phyloP scores from a whole-genome alignment of 176 grass and related monocot genomes.

The Eleusine indica region DNA sequence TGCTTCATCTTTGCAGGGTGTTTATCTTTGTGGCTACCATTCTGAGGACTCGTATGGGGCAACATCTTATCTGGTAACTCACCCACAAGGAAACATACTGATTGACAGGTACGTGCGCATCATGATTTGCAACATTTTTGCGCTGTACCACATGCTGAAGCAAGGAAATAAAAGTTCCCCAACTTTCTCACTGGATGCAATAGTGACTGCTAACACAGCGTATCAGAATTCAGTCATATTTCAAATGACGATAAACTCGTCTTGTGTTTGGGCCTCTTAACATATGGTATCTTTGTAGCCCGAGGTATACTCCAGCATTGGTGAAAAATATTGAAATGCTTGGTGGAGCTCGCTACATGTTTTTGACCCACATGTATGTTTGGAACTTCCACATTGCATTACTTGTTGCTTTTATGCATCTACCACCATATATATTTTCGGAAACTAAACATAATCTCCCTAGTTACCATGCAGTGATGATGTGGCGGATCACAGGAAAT shows the following conservation, averaged over 20 bases:
- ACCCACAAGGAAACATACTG: slow-evolving; percentile 88
- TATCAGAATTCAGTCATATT: neutral
- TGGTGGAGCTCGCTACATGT: slow-evolving; percentile 80
- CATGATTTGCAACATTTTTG: neutral
- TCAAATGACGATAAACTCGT: neutral
- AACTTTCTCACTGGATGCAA: neutral
- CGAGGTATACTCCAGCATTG: slow-evolving; percentile 64
- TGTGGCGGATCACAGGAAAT: slow-evolving; percentile 84
- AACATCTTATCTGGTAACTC: slow-evolving; percentile 79
- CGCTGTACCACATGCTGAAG: neutral
- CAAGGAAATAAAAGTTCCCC: neutral
- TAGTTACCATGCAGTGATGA: slow-evolving; percentile 64
- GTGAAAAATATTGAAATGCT: slow-evolving; percentile 59
- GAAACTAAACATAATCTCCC: slow-evolving; percentile 6
- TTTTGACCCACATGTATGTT: slow-evolving; percentile 87
- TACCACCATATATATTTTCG: slow-evolving; percentile 16
- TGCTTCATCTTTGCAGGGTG: slow-evolving; percentile 50
- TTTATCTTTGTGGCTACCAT: slow-evolving; percentile 91
- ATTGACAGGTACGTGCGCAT: slow-evolving; percentile 62
- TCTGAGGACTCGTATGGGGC: slow-evolving; percentile 68
- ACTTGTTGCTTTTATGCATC: slow-evolving; percentile 15
- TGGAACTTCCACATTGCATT: neutral
- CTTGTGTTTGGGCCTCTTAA: neutral
- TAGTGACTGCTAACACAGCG: neutral
- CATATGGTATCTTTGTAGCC: slow-evolving; percentile 48